These are phyloP conservation scores for Dictyostelium citrinum DNA, from an alignment of 78 protist species.

Conservation along the genomic window DNA sequence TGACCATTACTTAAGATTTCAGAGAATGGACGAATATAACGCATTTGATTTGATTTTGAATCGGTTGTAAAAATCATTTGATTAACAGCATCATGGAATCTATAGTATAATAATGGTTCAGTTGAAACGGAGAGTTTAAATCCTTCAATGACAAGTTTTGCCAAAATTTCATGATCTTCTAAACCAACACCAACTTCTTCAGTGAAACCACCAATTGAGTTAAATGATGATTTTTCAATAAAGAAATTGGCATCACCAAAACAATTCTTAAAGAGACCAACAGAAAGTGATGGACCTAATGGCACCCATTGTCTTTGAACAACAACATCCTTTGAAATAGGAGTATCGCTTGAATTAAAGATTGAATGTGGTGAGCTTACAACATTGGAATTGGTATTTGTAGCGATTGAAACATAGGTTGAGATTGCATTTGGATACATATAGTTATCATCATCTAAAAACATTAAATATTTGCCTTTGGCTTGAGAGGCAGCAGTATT, in stretches of 20 bases:
- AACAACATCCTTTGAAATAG: not conserved
- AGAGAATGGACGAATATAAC: slow-evolving; percentile 65
- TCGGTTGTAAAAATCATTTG: slow-evolving; percentile 63
- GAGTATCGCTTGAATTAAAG: not conserved
- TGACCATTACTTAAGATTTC: not conserved
- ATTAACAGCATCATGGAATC: slow-evolving; percentile 26
- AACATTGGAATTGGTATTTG: slow-evolving; percentile 16
- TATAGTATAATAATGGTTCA: slow-evolving; percentile 50
- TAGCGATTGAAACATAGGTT: slow-evolving; percentile 30
- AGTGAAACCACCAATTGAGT: slow-evolving; percentile 47
- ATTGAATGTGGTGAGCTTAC: slow-evolving; percentile 72
- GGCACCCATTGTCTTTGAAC: slow-evolving; percentile 66
- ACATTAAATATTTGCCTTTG: slow-evolving; percentile 21
- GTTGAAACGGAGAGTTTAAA: slow-evolving; percentile 20
- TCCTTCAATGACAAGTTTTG: slow-evolving; percentile 25
- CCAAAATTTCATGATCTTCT: slow-evolving; percentile 63
- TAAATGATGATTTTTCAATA: not conserved
- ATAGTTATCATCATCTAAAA: slow-evolving; percentile 67
- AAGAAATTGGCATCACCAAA: slow-evolving; percentile 78
- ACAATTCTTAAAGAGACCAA: slow-evolving; percentile 70
- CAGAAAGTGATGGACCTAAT: slow-evolving; percentile 48
- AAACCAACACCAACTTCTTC: slow-evolving; percentile 75
- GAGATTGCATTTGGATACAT: slow-evolving; percentile 45
- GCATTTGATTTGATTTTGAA: slow-evolving; percentile 59
- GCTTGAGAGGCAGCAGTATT: slow-evolving; percentile 49